Evolutionary conservation across 164 flowering plant genomes (phyloP).

Genomic region (Euptelea pleiosperma): DNA sequence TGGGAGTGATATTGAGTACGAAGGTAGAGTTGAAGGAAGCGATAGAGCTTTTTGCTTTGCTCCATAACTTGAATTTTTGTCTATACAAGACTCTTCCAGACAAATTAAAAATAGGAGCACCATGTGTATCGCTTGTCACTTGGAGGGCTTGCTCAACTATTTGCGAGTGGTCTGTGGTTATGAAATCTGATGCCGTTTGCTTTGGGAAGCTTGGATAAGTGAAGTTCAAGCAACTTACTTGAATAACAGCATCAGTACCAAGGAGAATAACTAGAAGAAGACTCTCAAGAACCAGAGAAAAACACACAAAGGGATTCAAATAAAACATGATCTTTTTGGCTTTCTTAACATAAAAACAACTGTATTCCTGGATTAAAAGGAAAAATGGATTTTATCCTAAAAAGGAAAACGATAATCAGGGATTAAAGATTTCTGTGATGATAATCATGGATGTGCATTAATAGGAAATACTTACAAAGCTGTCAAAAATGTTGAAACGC

Average conservation of each 20-base stretch:
- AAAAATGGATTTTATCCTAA: too few relatives aligned
- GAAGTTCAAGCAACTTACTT: conserved; percentile 3
- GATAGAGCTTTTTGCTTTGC: not conserved
- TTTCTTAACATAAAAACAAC: too few relatives aligned
- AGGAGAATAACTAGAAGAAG: conserved; percentile 1
- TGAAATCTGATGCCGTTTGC: not conserved
- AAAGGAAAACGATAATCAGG: too few relatives aligned
- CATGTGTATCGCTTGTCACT: conserved; percentile 11
- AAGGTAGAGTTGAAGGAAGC: conserved; percentile 42
- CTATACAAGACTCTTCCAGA: conserved; percentile 18
- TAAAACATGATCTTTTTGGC: not conserved
- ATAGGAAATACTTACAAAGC: too few relatives aligned
- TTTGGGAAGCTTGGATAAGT: not conserved
- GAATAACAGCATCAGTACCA: conserved; percentile 1
- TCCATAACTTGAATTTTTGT: conserved; percentile 17
- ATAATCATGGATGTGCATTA: too few relatives aligned
- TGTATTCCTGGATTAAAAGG: too few relatives aligned
- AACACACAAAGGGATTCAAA: not conserved
- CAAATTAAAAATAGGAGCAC: not conserved
- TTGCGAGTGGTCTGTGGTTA: not conserved
- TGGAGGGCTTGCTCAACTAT: conserved; percentile 14
- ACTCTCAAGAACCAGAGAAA: not conserved
- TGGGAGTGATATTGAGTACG: conserved; percentile 23
- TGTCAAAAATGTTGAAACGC: too few relatives aligned
- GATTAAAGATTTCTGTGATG: too few relatives aligned